Conservation (phyloP, 148 eudicot species). For the Silene latifolia region DNA sequence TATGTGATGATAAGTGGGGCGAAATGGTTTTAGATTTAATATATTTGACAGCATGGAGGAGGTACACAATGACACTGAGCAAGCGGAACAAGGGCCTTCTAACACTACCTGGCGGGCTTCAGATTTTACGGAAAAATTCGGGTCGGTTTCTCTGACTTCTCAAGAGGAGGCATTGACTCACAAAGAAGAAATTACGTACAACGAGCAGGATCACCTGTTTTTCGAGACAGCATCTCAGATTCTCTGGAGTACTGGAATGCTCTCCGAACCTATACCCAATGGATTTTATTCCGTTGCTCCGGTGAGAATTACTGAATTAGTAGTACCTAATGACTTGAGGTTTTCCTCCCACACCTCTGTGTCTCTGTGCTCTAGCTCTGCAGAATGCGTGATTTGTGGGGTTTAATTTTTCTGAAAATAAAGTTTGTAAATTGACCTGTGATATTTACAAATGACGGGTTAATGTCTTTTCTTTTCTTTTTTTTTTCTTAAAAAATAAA, state of each 20-base stretch:
- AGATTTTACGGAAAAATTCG: conserved; percentile 65
- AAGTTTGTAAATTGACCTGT: not conserved
- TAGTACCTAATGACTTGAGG: not conserved
- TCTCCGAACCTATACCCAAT: conserved; percentile 82
- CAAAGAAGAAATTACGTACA: conserved; percentile 39
- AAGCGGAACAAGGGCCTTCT: conserved; percentile 64
- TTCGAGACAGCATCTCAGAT: conserved; percentile 65
- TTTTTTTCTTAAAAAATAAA: not conserved
- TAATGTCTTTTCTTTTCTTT: not conserved
- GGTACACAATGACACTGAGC: conserved; percentile 49
- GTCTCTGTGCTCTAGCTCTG: not conserved
- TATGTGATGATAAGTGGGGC: conserved; percentile 41
- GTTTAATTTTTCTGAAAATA: not conserved
- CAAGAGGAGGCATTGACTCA: conserved; percentile 45
- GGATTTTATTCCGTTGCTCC: conserved; percentile 89
- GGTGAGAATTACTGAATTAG: conserved; percentile 46
- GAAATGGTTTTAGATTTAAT: conserved; percentile 49
- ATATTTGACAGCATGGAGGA: conserved; percentile 70
- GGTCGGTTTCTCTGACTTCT: conserved; percentile 73
- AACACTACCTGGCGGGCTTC: conserved; percentile 69
- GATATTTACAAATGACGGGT: not conserved
- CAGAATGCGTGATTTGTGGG: not conserved
- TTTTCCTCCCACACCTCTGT: not conserved
- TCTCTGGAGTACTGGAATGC: conserved; percentile 86
- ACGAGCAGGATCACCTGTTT: conserved; percentile 41